Evolutionary conservation across 2,329 filamentous ascomycete species (phyloP), one percentile per base, ranked within the genome.

Genomic region (Escovopsis sp.): DNA sequence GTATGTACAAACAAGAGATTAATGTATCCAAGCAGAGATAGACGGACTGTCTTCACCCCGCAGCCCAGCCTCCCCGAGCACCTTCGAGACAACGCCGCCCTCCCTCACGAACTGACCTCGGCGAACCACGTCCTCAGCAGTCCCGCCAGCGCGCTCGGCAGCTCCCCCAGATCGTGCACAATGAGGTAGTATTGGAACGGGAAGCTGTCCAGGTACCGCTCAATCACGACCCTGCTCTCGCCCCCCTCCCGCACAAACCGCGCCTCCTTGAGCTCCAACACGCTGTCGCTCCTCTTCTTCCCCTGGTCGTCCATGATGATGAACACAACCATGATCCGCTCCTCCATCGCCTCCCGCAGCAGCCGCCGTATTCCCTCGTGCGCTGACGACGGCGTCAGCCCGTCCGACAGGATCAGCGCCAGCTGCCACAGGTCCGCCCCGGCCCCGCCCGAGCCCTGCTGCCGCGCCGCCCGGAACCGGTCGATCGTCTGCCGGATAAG

Each of bases 141-240:
- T 25, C 84, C 84, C 12, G 87, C 84, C 61, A 99, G 62, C 35
- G 95, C 88, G 30, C 77, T 79, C 5, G 93, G 91, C 55, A 99
- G 68, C 62, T 98, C 91, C 54, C 82, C 79, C 38, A 98, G 79
- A 64, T 96, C 79, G 50, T 89, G 79, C 44, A 98, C 91, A 51
- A 98, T 85, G 43, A 98, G 66, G 59, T 96, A 99, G 66, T 95
- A 98, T 59, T 83, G 79, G 65, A 99, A 99, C 0, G 93, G 91
- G 61, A 98, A 98, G 7, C 79, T 82, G 59, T 98, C 93, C 51
- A 98, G 73, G 58, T 98, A 98, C 54, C 84, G 78, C 66, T 86
- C 82, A 60, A 93, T 87, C 53, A 81, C 80, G 43, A 95, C 75
- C 53, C 78, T 73, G 46, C 79, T 64, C 64, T 78, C 64, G 60